Conservation (phyloP, 2,329 filamentous ascomycete genomes). For the Alternaria burnsii region DNA sequence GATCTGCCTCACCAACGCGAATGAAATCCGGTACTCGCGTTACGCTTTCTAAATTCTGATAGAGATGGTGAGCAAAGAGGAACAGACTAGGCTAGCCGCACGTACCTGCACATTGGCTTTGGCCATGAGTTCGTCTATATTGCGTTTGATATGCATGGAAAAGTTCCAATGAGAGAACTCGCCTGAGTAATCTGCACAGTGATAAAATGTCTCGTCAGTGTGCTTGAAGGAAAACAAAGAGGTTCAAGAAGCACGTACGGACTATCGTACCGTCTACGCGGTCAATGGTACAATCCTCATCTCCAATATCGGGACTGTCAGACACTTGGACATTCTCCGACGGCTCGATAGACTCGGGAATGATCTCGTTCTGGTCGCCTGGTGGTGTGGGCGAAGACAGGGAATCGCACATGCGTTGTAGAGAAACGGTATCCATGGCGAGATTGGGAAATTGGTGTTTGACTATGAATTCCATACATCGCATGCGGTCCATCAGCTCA, state of each 20-base stretch:
- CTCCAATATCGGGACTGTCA: conserved; percentile 15
- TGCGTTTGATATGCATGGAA: conserved; percentile 24
- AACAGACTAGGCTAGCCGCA: background rate
- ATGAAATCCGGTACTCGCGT: conserved; percentile 17
- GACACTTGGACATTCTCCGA: background rate
- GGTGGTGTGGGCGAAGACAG: conserved; percentile 7
- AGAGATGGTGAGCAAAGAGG: background rate
- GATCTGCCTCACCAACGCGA: conserved; percentile 19
- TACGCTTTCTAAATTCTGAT: conserved; percentile 5
- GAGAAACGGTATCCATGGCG: conserved; percentile 10
- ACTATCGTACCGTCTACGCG: conserved; percentile 17
- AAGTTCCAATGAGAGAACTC: conserved; percentile 30
- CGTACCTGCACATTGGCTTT: conserved; percentile 15
- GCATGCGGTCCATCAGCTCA: conserved; percentile 16
- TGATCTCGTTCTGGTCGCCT: conserved; percentile 1
- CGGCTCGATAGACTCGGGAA: background rate
- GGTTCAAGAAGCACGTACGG: conserved; percentile 10
- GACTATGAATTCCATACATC: conserved; percentile 13
- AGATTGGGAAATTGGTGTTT: conserved; percentile 16
- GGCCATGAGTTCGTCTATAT: conserved; percentile 21
- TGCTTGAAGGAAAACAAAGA: background rate
- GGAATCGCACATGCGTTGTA: conserved; percentile 15
- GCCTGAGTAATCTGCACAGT: conserved; percentile 22
- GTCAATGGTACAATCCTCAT: conserved; percentile 18
- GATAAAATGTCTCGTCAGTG: conserved; percentile 4